Evolutionary conservation across 345 rosid genomes (phyloP), one percentile per base, ranked within the genome.

Genomic region (Brassica cretica): DNA sequence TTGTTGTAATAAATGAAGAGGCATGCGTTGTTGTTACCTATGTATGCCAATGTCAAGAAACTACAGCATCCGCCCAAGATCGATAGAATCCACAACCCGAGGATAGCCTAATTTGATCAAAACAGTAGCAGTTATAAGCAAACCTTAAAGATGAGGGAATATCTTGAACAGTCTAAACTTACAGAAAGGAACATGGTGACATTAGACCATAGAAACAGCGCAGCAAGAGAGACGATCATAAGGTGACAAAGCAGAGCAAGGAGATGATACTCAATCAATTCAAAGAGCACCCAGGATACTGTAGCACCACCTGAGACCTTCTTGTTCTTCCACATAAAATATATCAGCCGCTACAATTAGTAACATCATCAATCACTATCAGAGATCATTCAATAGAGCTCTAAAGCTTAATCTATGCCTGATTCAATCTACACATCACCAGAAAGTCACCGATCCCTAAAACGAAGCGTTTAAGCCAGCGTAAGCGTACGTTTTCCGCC

Each of bases 301-400:
- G 99, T 93, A n/a, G 92, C 97, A 35, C 86, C 87, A 66, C 93
- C 97, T 12, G 99, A 95, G 56, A 91, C 63, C 88, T 93, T 93
- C 84, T 95, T 95, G 84, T 90, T 85, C 90, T 94, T 93, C 99
- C 99, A 95, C 63, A 95, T 86, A 68, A 95, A 86, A 2, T 27
- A 27, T 27, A 27, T 27, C 30, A 27, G 30, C 30, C 3, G 30
- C 30, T 27, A 4, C 29, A 27, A 27, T 27, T 27, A 27, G 24
- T 21, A 21, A 21, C 24, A 21, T 21, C 24, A 21, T 21, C 24
- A 21, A 21, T 21, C 24, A 21, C 24, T 27, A 27, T 27, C 4
- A 4, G 4, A 27, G 29, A 27, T 27, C 29, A 27, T 27, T 27
- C 29, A 27, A 27, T 27, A 27, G 29, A 27, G 29, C 29, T 27